Conservation (phyloP, 257 asterid genomes). For the Jacaranda copaia region DNA sequence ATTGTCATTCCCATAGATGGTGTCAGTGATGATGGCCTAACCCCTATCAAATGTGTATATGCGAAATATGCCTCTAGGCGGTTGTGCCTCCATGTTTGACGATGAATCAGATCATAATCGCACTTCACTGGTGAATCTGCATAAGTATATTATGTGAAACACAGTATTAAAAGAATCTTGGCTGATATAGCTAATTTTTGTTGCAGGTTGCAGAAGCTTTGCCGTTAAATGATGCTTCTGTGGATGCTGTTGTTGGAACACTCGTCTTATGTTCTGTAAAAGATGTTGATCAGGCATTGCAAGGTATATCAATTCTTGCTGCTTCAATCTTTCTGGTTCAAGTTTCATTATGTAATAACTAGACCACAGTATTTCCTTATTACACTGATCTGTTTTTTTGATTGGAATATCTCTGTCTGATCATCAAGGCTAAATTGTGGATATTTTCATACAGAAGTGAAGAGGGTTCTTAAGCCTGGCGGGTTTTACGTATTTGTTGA, state of each 20-base stretch:
- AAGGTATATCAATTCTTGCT: constrained; percentile 50
- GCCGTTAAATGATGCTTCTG: constrained; percentile 80
- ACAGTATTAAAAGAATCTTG: not conserved
- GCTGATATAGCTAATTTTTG: constrained; percentile 17
- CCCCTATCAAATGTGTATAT: too few species aligned
- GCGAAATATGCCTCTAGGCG: too few species aligned
- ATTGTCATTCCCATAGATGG: too few species aligned
- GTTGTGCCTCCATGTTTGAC: too few species aligned
- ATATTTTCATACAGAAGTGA: constrained; percentile 59
- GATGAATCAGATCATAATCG: too few species aligned
- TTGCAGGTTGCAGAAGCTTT: constrained; percentile 86
- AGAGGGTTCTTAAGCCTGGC: constrained; percentile 92
- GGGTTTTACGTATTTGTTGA: constrained; percentile 82
- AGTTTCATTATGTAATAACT: too few species aligned
- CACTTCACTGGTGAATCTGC: too few species aligned
- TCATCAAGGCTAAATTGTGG: not conserved
- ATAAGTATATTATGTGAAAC: too few species aligned
- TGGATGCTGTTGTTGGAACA: constrained; percentile 89
- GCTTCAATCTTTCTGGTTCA: not conserved
- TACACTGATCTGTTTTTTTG: too few species aligned
- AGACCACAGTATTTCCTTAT: too few species aligned
- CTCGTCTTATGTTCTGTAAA: constrained; percentile 92
- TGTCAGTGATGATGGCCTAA: too few species aligned
- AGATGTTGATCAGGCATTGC: constrained; percentile 71
- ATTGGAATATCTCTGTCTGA: not conserved